Evolutionary conservation across 169 alveolate genomes (phyloP).

Genomic region (Eimeria acervulina): DNA sequence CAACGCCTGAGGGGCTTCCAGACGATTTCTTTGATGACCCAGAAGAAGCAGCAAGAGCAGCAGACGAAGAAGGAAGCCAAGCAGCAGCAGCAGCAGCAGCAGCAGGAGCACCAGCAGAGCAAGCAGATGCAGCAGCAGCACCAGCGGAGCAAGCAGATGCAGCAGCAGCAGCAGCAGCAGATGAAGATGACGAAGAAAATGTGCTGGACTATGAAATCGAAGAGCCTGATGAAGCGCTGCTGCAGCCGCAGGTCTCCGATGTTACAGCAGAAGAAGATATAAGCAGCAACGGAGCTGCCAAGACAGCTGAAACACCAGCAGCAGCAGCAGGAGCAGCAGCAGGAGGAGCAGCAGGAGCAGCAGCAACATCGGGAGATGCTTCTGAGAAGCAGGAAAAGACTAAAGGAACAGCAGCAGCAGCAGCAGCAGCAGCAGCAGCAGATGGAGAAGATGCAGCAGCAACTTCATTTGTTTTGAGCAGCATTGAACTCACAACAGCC

Average conservation of each 20-base stretch:
- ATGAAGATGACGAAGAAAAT: neutral
- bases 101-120: too few relatives aligned
- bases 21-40: conserved; percentile 34
- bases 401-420: neutral
- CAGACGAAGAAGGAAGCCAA: neutral
- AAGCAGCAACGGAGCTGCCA: neutral
- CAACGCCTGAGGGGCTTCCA: neutral
- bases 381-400: neutral
- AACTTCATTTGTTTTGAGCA: conserved; percentile 28
- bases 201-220: conserved; percentile 40
- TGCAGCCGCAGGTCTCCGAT: neutral
- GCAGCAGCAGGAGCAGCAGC: conserved; percentile 50
- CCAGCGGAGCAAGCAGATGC: too few relatives aligned
- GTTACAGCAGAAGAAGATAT: neutral
- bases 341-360: conserved; percentile 28
- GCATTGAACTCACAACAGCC: conserved; percentile 31
- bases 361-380: conserved; percentile 13
- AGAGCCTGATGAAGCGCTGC: conserved; percentile 51
- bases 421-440: conserved; percentile 1
- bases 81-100: neutral
- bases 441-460: neutral
- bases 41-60: conserved; percentile 23
- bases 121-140: too few relatives aligned
- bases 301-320: neutral
- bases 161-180: neutral